These are phyloP conservation scores for Alternaria brassicae DNA, from an alignment of 2,329 filamentous ascomycete species.

Conservation along the genomic window DNA sequence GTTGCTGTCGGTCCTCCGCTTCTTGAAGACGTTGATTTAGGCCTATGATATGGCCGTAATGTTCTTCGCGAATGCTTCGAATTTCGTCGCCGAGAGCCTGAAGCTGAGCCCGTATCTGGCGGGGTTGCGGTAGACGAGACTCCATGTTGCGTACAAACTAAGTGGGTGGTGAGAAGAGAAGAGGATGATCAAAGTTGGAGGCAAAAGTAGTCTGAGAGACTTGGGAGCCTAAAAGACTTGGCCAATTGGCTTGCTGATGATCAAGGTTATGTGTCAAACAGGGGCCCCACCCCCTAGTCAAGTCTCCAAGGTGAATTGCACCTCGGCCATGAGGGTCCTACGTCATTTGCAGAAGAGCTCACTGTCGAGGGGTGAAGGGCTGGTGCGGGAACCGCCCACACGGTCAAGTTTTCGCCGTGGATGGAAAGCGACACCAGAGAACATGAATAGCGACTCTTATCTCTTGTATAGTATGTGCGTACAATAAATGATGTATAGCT, in stretches of 20 bases:
- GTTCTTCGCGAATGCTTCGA: not conserved
- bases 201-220: too few species aligned
- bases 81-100: slow-evolving; percentile 3
- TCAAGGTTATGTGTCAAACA: not conserved
- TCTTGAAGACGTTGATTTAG: not conserved
- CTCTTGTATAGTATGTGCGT: too few species aligned
- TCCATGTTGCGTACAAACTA: not conserved
- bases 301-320: not conserved
- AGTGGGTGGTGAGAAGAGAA: not conserved
- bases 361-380: too few species aligned
- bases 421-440: too few species aligned
- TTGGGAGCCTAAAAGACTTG: not conserved
- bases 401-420: too few species aligned
- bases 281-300: not conserved
- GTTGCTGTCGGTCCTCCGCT: not conserved
- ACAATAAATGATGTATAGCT: too few species aligned
- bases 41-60: not conserved
- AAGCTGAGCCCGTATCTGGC: not conserved
- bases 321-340: not conserved
- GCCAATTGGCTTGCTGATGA: not conserved
- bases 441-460: too few species aligned
- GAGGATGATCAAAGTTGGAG: not conserved
- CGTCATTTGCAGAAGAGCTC: not conserved
- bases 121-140: not conserved
- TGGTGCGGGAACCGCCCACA: too few species aligned